Evolutionary conservation across 371 early-diverging fungal species (phyloP).

Genomic region (Mortierella sp.): DNA sequence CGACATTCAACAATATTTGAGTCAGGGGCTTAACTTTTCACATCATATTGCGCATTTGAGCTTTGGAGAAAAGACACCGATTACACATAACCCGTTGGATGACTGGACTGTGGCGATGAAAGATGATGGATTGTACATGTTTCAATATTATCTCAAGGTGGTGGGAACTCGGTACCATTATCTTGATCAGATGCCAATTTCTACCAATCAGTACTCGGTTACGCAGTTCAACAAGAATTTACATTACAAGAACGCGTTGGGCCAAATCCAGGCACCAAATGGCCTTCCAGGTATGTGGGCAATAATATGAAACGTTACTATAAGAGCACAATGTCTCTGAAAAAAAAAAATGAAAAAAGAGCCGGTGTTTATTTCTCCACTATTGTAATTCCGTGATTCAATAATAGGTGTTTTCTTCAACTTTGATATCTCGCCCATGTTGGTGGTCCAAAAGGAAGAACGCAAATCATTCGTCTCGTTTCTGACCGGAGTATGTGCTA

Average conservation of each 20-base stretch:
- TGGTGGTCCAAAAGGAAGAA: slow-evolving; percentile 88
- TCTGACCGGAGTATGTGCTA: slow-evolving; percentile 92
- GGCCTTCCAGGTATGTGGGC: not conserved
- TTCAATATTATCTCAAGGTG: slow-evolving; percentile 96
- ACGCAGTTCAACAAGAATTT: slow-evolving; percentile 80
- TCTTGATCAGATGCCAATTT: slow-evolving; percentile 69
- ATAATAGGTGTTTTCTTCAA: slow-evolving; percentile 89
- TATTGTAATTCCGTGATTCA: not conserved
- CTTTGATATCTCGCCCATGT: slow-evolving; percentile 97
- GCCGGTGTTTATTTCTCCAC: not conserved
- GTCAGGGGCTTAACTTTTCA: slow-evolving; percentile 79
- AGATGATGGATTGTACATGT: slow-evolving; percentile 65
- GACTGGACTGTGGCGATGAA: slow-evolving; percentile 64
- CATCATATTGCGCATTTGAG: slow-evolving; percentile 88
- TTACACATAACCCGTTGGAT: slow-evolving; percentile 85
- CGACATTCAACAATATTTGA: slow-evolving; percentile 75
- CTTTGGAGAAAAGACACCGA: slow-evolving; percentile 80
- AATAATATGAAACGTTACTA: not conserved
- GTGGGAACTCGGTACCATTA: slow-evolving; percentile 89
- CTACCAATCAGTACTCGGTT: slow-evolving; percentile 95
- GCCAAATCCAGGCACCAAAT: not conserved
- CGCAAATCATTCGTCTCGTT: slow-evolving; percentile 90
- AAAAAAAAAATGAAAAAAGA: not conserved
- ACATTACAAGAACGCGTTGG: slow-evolving; percentile 44
- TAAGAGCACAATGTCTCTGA: not conserved